Percentiles rank a stretch among this genome's conserved stretches.
Conservation (phyloP, 2,329 filamentous ascomycete species). For the Hypoxylon sp. region DNA sequence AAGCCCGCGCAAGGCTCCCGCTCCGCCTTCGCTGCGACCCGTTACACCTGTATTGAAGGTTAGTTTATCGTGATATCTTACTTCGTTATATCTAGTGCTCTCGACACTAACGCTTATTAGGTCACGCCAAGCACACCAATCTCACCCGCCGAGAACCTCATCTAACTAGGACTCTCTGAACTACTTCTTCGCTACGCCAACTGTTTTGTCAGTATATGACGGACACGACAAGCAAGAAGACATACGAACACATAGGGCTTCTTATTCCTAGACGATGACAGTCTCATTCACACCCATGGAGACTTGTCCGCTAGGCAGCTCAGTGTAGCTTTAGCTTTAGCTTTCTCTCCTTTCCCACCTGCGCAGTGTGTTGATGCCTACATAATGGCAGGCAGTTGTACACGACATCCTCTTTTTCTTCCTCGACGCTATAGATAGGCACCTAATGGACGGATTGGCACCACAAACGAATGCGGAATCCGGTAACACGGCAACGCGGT, state of each 20-base stretch:
- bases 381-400: not conserved
- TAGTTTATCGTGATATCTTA: slow-evolving; percentile 23
- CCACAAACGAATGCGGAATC: slow-evolving; percentile 8
- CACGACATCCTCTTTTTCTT: not conserved
- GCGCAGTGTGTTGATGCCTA: not conserved
- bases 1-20: slow-evolving; percentile 48
- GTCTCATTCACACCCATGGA: not conserved
- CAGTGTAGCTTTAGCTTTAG: not conserved
- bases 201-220: not conserved
- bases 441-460: not conserved
- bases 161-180: slow-evolving; percentile 32
- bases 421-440: slow-evolving; percentile 4
- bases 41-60: slow-evolving; percentile 45
- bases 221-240: not conserved
- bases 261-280: not conserved
- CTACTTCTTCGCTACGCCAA: not conserved
- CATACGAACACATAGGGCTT: not conserved
- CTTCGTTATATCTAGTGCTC: not conserved
- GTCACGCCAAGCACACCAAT: slow-evolving; percentile 44
- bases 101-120: slow-evolving; percentile 30
- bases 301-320: not conserved
- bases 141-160: slow-evolving; percentile 43
- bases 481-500: not conserved
- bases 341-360: not conserved
- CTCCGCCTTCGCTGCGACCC: slow-evolving; percentile 44